Conservation (phyloP, 306 rosid genomes). For the Malus fusca region DNA sequence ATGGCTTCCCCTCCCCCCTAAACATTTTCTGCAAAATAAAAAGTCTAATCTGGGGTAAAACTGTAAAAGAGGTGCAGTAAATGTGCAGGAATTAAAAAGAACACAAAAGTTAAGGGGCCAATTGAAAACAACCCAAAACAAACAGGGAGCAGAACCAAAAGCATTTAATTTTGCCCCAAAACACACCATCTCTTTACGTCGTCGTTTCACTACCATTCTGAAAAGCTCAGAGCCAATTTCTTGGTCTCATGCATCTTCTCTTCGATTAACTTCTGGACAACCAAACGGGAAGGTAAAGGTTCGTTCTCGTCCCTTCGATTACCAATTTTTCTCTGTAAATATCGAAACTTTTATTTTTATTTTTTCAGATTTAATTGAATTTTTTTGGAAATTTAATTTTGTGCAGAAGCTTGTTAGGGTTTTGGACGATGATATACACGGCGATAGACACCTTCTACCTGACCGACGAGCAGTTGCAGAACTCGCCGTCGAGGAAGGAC, state of each 20-base stretch:
- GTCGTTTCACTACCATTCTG: background rate
- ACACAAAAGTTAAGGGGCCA: background rate
- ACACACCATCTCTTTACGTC: background rate
- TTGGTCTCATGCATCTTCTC: background rate
- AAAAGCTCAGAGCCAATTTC: background rate
- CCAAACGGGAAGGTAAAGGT: background rate
- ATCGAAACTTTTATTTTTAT: background rate
- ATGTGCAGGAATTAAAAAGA: background rate
- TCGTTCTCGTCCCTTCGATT: background rate
- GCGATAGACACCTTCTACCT: slow-evolving; percentile 88
- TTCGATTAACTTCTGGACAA: background rate
- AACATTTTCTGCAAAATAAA: no score
- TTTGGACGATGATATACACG: slow-evolving; percentile 58
- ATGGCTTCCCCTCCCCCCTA: no score
- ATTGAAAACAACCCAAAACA: background rate
- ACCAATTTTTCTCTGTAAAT: no score
- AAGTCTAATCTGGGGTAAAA: no score
- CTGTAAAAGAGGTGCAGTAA: no score
- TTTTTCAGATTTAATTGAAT: background rate
- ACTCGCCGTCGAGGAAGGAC: slow-evolving; percentile 77
- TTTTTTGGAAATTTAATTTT: background rate
- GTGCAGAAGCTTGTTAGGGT: slow-evolving; percentile 5
- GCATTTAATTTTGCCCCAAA: no score
- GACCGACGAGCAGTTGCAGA: slow-evolving; percentile 50
- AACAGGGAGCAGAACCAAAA: no score